Base-by-base conservation (phyloP, 1,284 basidiomycete genomes). In the Mrakiaceae sp. region DNA sequence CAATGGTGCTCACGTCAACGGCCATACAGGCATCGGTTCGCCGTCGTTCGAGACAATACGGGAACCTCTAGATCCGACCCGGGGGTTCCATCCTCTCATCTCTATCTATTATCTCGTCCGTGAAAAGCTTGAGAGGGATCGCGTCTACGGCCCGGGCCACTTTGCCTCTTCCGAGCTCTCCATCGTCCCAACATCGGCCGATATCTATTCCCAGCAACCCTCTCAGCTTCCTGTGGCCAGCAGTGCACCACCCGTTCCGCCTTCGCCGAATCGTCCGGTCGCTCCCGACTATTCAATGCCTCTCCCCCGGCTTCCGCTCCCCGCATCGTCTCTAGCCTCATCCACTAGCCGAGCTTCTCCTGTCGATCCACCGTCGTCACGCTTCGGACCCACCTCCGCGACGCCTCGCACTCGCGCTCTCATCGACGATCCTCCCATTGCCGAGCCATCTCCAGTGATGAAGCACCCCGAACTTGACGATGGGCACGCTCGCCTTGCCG, bases 91-190 rank as follows among this genome's bases (percentile, higher is more conserved):
- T 74, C 94, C 93, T 0, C 82, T 98, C 47, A 83, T 98, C 63
- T 94, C 92, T 40, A 96, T 98, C 77, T 98, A 98, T 74, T 98
- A 87, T 78, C 84, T 98, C 16, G 90, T 95, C 2, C 81, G 88
- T 64, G 95, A 98, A 78, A 97, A 97, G 80, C 82, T 94, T 74
- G 93, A 98, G 72, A 81, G 95, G 60, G 94, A 98, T 72, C 82
- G 83, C 66, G 87, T 98, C 4, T 98, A 93, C 75, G 95, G 95
- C 0, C 86, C 87, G 0, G 92, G 91, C 2, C 87, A 90, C 70
- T 98, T 98, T 76, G 95, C 95, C 2, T 90, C 85, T 63, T 97
- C 93, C 1, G 90, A 93, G 71, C 77, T 93, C 27, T 81, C 80
- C 4, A 53, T 77, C 58, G 62, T 58, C 48, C 51, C 75, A 51